Base-by-base conservation (phyloP, 768 basidiomycete species). In the Tulasnella sp. region DNA sequence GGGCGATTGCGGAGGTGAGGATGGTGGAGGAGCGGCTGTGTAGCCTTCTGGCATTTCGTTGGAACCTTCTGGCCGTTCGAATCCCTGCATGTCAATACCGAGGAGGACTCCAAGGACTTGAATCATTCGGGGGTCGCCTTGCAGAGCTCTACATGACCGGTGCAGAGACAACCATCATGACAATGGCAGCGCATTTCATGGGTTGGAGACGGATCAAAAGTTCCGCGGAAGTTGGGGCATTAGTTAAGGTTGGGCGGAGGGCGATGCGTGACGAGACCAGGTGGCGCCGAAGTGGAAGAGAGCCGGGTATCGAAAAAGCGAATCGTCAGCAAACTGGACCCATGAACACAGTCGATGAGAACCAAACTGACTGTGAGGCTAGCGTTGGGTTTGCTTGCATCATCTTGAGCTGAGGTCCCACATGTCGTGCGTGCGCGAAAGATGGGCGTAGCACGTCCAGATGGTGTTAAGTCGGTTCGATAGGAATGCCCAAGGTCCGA, bases 81-180 rank as follows among this genome's bases (percentile, higher is more conserved):
- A 93, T 79, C 93, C 95, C 85, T 94, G 92, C 86, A 98, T 90
- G 86, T 98, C 95, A 82, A 98, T 89, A 44, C 95, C 95, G 93
- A 98, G 95, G 79, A 95, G 89, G 16, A 91, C 97, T 80, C 97
- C 97, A 68, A 98, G 88, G 21, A 96, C 96, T 83, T 85, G 80
- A 85, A 96, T 94, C 95, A 98, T 96, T 80, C 97, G 90, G 46
- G 97, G 91, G 85, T 98, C 97, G 71, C 34, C 71, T 36, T 19
- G 27, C 71, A 71, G 39, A 19, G 71, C 34, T 36, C 71, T 36
- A 34, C 21, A 40, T 24, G 1, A 31, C 14, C 39, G 7, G 34
- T 36, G 14, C 27, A 6, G 12, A 2, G 1, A 40, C 18, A 19
- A 31, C 27, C 2, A 40, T 40, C 34, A 71, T 31, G 71, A 12